Evolutionary conservation across 208 protist species (phyloP).

Genomic region (Crithidia brevicula): DNA sequence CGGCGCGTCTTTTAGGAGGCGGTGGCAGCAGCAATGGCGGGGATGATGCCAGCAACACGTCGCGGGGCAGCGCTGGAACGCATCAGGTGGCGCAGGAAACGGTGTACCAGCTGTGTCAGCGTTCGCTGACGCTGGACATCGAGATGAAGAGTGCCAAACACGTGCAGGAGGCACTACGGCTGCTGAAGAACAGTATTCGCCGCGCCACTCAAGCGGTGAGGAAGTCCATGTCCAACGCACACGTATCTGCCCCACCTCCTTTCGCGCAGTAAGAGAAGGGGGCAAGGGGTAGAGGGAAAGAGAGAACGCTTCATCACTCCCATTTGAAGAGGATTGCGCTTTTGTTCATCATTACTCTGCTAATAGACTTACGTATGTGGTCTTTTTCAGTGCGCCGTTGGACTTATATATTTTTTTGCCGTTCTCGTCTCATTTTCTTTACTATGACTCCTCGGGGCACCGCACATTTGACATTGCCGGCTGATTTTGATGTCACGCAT

Average conservation of each 20-base stretch:
- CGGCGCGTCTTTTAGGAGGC: conserved; percentile 19
- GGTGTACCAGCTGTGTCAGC: conserved; percentile 27
- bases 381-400: too few relatives aligned
- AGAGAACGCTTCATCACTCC: not conserved
- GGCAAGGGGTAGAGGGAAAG: not conserved
- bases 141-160: conserved; percentile 44
- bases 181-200: conserved; percentile 39
- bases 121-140: conserved; percentile 45
- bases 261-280: not conserved
- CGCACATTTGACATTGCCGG: too few relatives aligned
- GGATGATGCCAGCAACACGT: conserved; percentile 35
- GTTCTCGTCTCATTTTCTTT: too few relatives aligned
- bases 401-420: too few relatives aligned
- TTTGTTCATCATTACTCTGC: too few relatives aligned
- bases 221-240: conserved; percentile 44
- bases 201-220: conserved; percentile 49
- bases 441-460: too few relatives aligned
- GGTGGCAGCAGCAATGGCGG: conserved; percentile 11
- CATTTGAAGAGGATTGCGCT: conserved; percentile 92
- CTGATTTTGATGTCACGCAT: too few relatives aligned
- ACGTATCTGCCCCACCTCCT: not conserved
- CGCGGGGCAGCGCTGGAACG: conserved; percentile 15
- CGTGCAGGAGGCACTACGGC: conserved; percentile 40
- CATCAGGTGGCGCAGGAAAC: conserved; percentile 27
- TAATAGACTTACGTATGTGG: too few relatives aligned